These are phyloP conservation scores for Ajuga chamaepitys DNA, from an alignment of 257 asterid species.

Conservation along the genomic window DNA sequence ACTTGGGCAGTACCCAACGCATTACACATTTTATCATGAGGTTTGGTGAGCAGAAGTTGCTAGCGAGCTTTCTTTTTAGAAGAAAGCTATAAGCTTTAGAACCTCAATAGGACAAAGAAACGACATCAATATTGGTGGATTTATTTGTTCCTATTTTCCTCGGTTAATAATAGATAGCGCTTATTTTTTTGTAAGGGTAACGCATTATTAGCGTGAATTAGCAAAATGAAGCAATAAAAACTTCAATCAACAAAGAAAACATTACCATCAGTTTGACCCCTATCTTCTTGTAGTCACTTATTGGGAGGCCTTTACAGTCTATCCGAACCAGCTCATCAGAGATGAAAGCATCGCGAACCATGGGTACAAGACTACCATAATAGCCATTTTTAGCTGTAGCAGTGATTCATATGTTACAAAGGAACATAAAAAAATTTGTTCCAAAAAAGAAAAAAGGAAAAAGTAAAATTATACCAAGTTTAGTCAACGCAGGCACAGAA, in stretches of 20 bases:
- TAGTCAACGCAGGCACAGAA: constrained; percentile 61
- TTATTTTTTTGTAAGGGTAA: not conserved
- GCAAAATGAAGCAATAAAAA: not conserved
- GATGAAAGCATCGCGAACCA: constrained; percentile 91
- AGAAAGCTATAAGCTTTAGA: no score
- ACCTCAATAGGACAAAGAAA: not conserved
- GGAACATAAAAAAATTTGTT: not conserved
- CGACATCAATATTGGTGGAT: not conserved
- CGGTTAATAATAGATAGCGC: not conserved
- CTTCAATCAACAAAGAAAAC: not conserved
- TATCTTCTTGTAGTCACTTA: constrained; percentile 79
- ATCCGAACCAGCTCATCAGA: constrained; percentile 70
- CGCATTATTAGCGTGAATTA: not conserved
- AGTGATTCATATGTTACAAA: not conserved
- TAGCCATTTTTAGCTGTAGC: constrained; percentile 87
- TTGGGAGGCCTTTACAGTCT: constrained; percentile 82
- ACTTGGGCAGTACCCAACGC: no score
- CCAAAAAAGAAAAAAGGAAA: not conserved
- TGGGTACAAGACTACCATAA: constrained; percentile 81
- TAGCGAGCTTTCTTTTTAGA: no score
- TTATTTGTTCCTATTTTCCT: not conserved
- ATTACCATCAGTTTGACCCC: constrained; percentile 87
- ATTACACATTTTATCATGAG: no score
- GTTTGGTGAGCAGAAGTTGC: no score
- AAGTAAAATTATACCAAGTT: constrained; percentile 49